Conservation (phyloP, 192 early-diverging fungal species). For the Gonapodya sp. region DNA sequence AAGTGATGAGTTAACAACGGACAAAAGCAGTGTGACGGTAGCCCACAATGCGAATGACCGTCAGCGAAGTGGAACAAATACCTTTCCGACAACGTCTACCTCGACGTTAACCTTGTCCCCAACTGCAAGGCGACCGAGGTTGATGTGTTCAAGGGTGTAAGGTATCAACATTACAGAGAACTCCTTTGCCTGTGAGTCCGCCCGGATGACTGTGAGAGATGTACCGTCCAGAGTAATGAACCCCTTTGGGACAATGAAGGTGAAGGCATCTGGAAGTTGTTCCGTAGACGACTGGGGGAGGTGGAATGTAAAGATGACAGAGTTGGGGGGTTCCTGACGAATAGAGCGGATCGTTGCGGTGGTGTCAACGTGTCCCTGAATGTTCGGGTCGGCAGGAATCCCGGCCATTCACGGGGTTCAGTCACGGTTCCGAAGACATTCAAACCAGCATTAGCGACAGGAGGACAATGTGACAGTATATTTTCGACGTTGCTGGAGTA, state of each 20-base stretch:
- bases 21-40: too few species aligned
- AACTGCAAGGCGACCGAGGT: conserved; percentile 60
- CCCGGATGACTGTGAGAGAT: conserved; percentile 86
- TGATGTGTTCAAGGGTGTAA: conserved; percentile 77
- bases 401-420: too few species aligned
- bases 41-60: not conserved
- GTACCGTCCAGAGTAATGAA: conserved; percentile 90
- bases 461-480: not conserved
- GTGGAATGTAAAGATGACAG: conserved; percentile 61
- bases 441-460: too few species aligned
- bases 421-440: too few species aligned
- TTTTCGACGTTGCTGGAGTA: conserved; percentile 4
- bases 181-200: conserved; percentile 57
- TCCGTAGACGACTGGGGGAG: not conserved
- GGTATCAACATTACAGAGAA: conserved; percentile 95
- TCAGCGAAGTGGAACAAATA: not conserved
- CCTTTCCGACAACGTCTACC: conserved; percentile 93
- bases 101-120: conserved; percentile 86
- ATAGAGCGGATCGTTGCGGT: conserved; percentile 66
- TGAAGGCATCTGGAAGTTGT: conserved; percentile 46
- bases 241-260: conserved; percentile 90
- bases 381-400: too few species aligned
- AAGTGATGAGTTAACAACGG: too few species aligned
- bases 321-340: conserved; percentile 76
- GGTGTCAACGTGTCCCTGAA: conserved; percentile 82